A percentile compares a stretch with the other conserved stretches of the same genome.
These are phyloP conservation scores for Globisporangium okanoganense DNA, from an alignment of 352 stramenopile species.

Conservation along the genomic window DNA sequence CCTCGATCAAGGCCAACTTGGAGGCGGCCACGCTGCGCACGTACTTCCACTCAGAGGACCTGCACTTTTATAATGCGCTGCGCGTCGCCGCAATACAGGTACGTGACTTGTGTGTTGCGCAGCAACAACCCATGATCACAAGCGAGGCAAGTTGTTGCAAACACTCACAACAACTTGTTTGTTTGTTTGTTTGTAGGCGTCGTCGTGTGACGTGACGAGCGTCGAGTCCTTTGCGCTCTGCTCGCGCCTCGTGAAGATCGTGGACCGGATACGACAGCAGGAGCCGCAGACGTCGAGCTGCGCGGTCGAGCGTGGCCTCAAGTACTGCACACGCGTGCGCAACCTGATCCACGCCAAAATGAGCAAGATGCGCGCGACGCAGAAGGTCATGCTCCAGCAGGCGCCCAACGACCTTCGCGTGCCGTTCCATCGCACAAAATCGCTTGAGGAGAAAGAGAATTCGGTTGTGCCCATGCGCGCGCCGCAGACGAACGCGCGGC, in stretches of 20 bases:
- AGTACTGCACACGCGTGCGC: constrained; percentile 54
- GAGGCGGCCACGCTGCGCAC: constrained; percentile 27
- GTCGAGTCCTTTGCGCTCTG: constrained; percentile 78
- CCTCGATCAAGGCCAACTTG: constrained; percentile 58
- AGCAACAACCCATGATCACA: not conserved
- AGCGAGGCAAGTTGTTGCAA: not conserved
- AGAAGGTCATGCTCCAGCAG: constrained; percentile 78
- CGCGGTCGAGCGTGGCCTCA: constrained; percentile 42
- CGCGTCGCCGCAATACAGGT: constrained; percentile 62
- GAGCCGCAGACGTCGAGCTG: constrained; percentile 43
- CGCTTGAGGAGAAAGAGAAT: constrained; percentile 61
- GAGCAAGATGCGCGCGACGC: constrained; percentile 80
- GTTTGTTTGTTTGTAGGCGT: constrained; percentile 24
- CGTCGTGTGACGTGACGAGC: constrained; percentile 65
- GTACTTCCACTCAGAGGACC: constrained; percentile 49
- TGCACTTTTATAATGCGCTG: constrained; percentile 73
- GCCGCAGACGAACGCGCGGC: constrained; percentile 2
- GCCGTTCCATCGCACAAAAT: constrained; percentile 76
- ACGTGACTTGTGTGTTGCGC: not conserved
- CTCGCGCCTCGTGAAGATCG: constrained; percentile 70
- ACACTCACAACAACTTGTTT: not conserved
- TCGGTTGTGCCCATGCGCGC: not conserved
- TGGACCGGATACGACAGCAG: constrained; percentile 64
- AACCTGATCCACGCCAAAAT: constrained; percentile 86
- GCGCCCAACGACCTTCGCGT: constrained; percentile 31